A percentile compares a stretch with the other conserved stretches of the same genome.
Evolutionary conservation across 306 rosid genomes (phyloP).

Genomic region (Casuarina cunninghamiana): DNA sequence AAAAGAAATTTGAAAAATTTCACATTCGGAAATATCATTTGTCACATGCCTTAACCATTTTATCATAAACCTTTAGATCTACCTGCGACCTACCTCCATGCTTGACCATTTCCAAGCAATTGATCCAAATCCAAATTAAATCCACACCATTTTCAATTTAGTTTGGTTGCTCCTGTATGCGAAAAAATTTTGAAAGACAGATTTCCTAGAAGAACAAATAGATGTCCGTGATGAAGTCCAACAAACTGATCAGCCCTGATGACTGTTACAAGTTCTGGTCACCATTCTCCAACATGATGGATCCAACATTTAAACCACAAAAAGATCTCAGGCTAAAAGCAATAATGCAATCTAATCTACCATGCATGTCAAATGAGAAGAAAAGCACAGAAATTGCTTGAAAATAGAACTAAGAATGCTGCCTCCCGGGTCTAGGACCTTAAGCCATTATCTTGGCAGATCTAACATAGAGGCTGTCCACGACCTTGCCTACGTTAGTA

Average conservation of each 20-base stretch:
- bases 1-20: too few species aligned
- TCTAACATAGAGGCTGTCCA: slow-evolving; percentile 85
- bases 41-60: too few species aligned
- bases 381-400: background rate
- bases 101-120: too few species aligned
- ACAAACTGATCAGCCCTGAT: background rate
- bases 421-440: slow-evolving; percentile 21
- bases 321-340: slow-evolving; percentile 2
- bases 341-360: background rate
- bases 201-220: background rate
- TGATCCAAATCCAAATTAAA: too few species aligned
- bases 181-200: background rate
- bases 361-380: background rate
- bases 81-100: too few species aligned
- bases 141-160: too few species aligned
- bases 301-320: slow-evolving; percentile 8
- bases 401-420: background rate
- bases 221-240: background rate
- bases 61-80: too few species aligned
- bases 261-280: slow-evolving; percentile 8
- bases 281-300: slow-evolving; percentile 4
- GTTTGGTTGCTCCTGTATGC: too few species aligned
- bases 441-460: slow-evolving; percentile 96
- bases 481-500: slow-evolving; percentile 85
- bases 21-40: too few species aligned